Evolutionary conservation across 345 rosid genomes (phyloP), one percentile per base, ranked within the genome.

Genomic region (Heritiera fomes): DNA sequence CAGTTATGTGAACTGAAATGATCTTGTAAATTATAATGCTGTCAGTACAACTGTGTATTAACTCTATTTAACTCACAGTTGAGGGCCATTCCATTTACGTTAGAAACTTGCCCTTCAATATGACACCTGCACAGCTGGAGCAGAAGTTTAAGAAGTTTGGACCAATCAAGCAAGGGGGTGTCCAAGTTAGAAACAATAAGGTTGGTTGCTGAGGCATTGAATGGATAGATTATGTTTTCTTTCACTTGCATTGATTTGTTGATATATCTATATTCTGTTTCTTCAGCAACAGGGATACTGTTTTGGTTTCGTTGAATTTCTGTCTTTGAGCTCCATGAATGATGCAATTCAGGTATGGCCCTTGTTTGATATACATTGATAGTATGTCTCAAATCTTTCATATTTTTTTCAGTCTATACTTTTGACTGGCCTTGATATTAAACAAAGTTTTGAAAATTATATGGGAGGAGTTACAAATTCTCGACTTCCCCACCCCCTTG

Each of bases 261-360:
- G 62, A 77, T 38, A 41, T 46, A 28, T 62, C 41, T 75, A 5
- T 56, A 71, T 78, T 53, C 61, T 73, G 80, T 56, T 72, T 79
- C 64, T 78, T 63, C 85, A 85, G 88, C 92, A 86, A 85, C 91
- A 91, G 85, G 90, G 88, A 69, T 91, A 84, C 86, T 92, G 92
- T 85, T 92, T 88, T 79, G 93, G 94, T 68, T 92, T 91, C 52
- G 93, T 92, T 71, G 95, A 92, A 65, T 92, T 91, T 73, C 88
- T 84, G 79, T 86, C 89, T 45, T 46, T 80, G 49, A 84, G 82
- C 78, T 90, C 92, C 66, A 80, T 88, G 86, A 86, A 80, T 59
- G 79, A 65, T 82, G 94, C 96, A 28, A 86, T 92, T 72, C 84
- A 92, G 92, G 91, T 88, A 80, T 56, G 84, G 65, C 46, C 45